phyloP scores from a whole-genome alignment of 2,329 filamentous ascomycete genomes.

The Cladosporium sp. region DNA sequence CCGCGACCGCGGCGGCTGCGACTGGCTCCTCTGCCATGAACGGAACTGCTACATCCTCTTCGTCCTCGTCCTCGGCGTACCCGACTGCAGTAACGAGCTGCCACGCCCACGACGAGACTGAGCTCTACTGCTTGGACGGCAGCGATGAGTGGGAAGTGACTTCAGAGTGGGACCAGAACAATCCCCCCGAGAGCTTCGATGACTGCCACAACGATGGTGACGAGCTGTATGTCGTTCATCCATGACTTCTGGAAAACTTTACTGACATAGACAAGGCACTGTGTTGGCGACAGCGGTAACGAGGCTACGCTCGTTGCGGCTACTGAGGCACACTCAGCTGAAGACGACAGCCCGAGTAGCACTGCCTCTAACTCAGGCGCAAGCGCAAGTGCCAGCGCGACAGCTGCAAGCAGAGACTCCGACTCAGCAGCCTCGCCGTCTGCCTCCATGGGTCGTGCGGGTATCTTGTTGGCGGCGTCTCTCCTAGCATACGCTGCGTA shows the following conservation, averaged over 20 bases:
- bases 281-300: constrained; percentile 1
- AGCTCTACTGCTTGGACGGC: constrained; percentile 5
- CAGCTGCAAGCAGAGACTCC: not conserved
- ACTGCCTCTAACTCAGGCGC: not conserved
- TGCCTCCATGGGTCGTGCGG: not conserved
- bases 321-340: not conserved
- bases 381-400: not conserved
- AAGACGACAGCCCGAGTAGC: not conserved
- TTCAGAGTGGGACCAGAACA: not conserved
- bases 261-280: constrained; percentile 5
- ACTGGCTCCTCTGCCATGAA: not conserved
- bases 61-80: not conserved
- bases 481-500: constrained; percentile 1
- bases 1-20: not conserved
- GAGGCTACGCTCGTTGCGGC: constrained; percentile 4
- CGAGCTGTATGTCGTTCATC: not conserved
- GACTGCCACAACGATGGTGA: constrained; percentile 1
- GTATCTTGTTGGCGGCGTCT: not conserved
- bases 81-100: constrained; percentile 4
- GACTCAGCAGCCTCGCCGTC: not conserved
- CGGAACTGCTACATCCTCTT: not conserved
- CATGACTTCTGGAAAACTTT: not conserved
- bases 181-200: not conserved
- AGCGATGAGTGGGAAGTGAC: constrained; percentile 6
- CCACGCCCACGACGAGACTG: constrained; percentile 1